phyloP scores from a whole-genome alignment of 2,329 filamentous ascomycete species.

The Drechslerella stenobrocha region DNA sequence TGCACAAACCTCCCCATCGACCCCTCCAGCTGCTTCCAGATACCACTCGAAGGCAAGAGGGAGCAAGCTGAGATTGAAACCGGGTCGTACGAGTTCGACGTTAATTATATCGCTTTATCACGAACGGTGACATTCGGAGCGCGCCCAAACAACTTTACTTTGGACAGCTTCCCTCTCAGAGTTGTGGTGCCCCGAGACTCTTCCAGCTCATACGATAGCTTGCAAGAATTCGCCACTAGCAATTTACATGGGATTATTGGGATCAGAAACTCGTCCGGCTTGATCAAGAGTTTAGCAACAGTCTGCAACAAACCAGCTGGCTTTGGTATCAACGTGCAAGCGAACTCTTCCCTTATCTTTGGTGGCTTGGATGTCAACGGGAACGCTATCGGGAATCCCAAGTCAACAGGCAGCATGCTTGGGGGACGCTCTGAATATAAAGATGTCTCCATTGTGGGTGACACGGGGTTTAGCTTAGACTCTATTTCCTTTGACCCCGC shows the following conservation, averaged over 20 bases:
- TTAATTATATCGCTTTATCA: conserved; percentile 3
- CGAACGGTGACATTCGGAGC: neutral
- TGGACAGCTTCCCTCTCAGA: conserved; percentile 15
- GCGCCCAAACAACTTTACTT: neutral
- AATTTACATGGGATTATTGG: conserved; percentile 33
- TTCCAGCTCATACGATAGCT: neutral
- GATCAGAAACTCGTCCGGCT: conserved; percentile 8
- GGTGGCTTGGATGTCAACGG: conserved; percentile 24
- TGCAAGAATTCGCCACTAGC: neutral
- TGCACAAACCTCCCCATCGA: conserved; percentile 1
- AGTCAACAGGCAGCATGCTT: conserved; percentile 10
- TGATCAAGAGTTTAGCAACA: conserved; percentile 12
- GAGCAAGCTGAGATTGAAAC: neutral
- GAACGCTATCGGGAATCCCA: conserved; percentile 6
- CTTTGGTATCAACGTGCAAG: conserved; percentile 18
- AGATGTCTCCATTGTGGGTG: neutral
- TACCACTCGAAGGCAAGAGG: no score
- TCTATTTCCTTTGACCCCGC: conserved; percentile 10
- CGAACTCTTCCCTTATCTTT: conserved; percentile 19
- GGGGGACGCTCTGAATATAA: neutral
- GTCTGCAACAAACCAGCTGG: conserved; percentile 11
- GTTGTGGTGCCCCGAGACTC: no score
- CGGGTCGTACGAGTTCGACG: neutral
- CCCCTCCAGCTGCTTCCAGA: no score
- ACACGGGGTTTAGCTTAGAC: neutral